Evolutionary conservation across 768 basidiomycete species (phyloP), one percentile per base, ranked within the genome.

Genomic region (Tylopilus cervinicoccineus): DNA sequence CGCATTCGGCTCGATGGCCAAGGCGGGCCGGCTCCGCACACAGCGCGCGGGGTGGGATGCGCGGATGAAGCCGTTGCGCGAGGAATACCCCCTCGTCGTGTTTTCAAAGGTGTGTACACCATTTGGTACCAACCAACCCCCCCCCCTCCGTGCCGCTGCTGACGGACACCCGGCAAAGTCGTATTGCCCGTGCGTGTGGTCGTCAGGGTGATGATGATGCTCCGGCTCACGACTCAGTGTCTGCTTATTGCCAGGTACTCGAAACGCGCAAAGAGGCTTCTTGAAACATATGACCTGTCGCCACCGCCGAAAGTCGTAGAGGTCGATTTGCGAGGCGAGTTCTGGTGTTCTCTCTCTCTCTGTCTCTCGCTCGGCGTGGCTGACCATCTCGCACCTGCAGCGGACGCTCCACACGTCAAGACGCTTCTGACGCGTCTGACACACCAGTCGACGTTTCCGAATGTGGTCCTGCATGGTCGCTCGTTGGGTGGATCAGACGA

Each of bases 231-330:
- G 13, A 16, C 24, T 36, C 8, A n/a, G 16, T 2, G 8, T 19
- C 29, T n/a, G n/a, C n/a, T n/a, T n/a, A 24, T 32, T 8, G 1
- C 16, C 43, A 61, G 58, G 32, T 67, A 51, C 52, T 72, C 62
- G 43, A 66, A n/a, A 37, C 62, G 55, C 52, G 72, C 42, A 39
- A 70, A 63, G 52, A 60, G 69, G n/a, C 72, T 91, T 6, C 72
- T 92, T 5, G 72, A 72, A 27, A 67, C 64, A 0, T 87, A 87
- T 56, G 67, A 80, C 24, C 72, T 89, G 12, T 64, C 70, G 13
- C 88, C 89, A 0, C 60, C 78, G 2, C 86, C 88, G 1, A 79
- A 77, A 50, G 68, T 90, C 28, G 70, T 92, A 26, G 88, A 92
- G 58, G 85, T 91, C 20, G 88, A 92, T 65, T 57, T 81, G 10